A percentile compares a stretch with the other conserved stretches of the same genome.
Evolutionary conservation across 192 early-diverging fungal genomes (phyloP).

Genomic region (Borealophlyctis nickersoniae): DNA sequence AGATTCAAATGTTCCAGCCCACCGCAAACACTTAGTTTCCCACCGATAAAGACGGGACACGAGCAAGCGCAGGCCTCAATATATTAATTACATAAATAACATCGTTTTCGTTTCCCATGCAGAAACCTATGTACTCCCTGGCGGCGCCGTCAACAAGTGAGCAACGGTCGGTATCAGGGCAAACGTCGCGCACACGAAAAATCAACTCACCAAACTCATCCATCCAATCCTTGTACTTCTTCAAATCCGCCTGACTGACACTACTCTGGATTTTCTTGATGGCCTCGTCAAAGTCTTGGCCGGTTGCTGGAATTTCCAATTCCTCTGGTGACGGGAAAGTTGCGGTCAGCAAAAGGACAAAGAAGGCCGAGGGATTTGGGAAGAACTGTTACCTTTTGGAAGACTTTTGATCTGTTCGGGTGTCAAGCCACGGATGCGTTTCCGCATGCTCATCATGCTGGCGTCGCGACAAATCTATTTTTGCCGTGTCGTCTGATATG

Average conservation of each 20-base stretch:
- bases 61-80: too few species aligned
- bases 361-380: neutral
- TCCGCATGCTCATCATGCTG: constrained; percentile 58
- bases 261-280: constrained; percentile 56
- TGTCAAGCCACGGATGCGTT: constrained; percentile 49
- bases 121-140: too few species aligned
- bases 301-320: constrained; percentile 50
- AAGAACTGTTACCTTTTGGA: constrained; percentile 46
- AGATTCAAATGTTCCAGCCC: too few species aligned
- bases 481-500: too few species aligned
- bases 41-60: too few species aligned
- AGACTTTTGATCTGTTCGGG: constrained; percentile 53
- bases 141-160: too few species aligned
- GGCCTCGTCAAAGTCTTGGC: constrained; percentile 50
- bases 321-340: constrained; percentile 41
- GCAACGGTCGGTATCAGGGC: too few species aligned
- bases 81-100: too few species aligned
- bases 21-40: too few species aligned
- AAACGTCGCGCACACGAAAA: too few species aligned
- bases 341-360: neutral
- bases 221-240: constrained; percentile 64
- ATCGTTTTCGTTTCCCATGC: too few species aligned
- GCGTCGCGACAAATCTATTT: constrained; percentile 57
- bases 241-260: constrained; percentile 52
- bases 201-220: constrained; percentile 63